Conservation (phyloP, 169 alveolate species). For the Plasmodium chabaudi region DNA sequence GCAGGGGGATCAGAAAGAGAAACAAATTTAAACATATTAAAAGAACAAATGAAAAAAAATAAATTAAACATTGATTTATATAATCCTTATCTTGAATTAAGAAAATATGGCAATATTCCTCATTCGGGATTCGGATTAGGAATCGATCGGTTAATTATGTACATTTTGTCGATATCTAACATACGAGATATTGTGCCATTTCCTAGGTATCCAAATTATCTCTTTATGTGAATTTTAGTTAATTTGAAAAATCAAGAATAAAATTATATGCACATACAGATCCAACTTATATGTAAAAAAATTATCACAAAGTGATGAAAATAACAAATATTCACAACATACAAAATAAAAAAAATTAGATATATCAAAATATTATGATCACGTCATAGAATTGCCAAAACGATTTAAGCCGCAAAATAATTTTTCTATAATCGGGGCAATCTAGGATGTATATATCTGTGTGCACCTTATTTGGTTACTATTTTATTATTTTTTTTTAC, state of each 20-base stretch:
- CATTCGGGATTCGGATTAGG: slow-evolving; percentile 99
- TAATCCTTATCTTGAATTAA: slow-evolving; percentile 92
- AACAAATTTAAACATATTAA: slow-evolving; percentile 77
- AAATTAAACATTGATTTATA: slow-evolving; percentile 85
- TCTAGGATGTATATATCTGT: no score
- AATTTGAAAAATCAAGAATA: neutral
- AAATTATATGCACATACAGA: neutral
- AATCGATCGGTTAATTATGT: slow-evolving; percentile 97
- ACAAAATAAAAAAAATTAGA: neutral
- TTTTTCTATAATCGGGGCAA: no score
- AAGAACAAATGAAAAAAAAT: slow-evolving; percentile 88
- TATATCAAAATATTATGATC: neutral
- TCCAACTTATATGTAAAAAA: no score
- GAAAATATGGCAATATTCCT: slow-evolving; percentile 97
- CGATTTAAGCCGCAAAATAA: no score
- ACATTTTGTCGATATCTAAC: slow-evolving; percentile 97
- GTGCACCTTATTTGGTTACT: no score
- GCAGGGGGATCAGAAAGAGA: slow-evolving; percentile 97
- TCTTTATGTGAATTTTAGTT: slow-evolving; percentile 39
- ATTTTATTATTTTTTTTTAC: neutral
- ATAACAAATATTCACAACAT: no score
- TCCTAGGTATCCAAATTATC: slow-evolving; percentile 92
- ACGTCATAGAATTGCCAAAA: no score
- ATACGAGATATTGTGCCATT: slow-evolving; percentile 99
- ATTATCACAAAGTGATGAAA: no score